Percentiles rank a stretch among this genome's conserved stretches.
phyloP scores from a whole-genome alignment of 768 basidiomycete genomes.

The Gautieria morchelliformis region DNA sequence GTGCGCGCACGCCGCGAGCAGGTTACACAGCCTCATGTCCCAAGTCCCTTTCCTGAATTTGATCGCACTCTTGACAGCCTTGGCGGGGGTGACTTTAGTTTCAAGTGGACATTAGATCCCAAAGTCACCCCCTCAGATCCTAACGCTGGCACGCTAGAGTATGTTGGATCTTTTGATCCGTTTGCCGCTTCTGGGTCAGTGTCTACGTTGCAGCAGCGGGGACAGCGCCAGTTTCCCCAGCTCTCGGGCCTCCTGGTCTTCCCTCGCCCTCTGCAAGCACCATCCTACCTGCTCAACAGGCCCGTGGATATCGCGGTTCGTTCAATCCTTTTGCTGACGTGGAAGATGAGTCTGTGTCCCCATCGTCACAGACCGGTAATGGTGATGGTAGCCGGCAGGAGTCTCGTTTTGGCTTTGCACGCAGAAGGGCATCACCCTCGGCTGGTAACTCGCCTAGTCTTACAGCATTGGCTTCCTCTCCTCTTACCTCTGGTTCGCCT shows the following conservation, averaged over 20 bases:
- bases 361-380: slow-evolving; percentile 33
- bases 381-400: slow-evolving; percentile 57
- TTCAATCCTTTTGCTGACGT: slow-evolving; percentile 70
- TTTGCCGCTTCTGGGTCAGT: background rate
- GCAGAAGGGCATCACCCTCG: slow-evolving; percentile 27
- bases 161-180: slow-evolving; percentile 5
- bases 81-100: slow-evolving; percentile 68
- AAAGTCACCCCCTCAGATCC: slow-evolving; percentile 39
- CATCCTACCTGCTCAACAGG: slow-evolving; percentile 15
- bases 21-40: slow-evolving; percentile 22
- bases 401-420: slow-evolving; percentile 75
- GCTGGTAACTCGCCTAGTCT: slow-evolving; percentile 2
- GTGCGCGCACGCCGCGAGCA: slow-evolving; percentile 67
- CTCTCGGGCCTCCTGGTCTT: slow-evolving; percentile 40
- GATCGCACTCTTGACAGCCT: slow-evolving; percentile 74
- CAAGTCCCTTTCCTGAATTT: slow-evolving; percentile 77
- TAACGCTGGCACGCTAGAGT: background rate
- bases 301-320: slow-evolving; percentile 1
- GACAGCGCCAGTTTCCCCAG: slow-evolving; percentile 1
- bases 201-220: background rate
- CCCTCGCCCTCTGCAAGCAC: slow-evolving; percentile 27
- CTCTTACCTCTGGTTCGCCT: background rate
- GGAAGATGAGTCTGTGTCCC: slow-evolving; percentile 35
- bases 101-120: slow-evolving; percentile 61
- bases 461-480: background rate